Evolutionary conservation across 1,284 basidiomycete genomes (phyloP).

Genomic region (Cryptococcus sp.): DNA sequence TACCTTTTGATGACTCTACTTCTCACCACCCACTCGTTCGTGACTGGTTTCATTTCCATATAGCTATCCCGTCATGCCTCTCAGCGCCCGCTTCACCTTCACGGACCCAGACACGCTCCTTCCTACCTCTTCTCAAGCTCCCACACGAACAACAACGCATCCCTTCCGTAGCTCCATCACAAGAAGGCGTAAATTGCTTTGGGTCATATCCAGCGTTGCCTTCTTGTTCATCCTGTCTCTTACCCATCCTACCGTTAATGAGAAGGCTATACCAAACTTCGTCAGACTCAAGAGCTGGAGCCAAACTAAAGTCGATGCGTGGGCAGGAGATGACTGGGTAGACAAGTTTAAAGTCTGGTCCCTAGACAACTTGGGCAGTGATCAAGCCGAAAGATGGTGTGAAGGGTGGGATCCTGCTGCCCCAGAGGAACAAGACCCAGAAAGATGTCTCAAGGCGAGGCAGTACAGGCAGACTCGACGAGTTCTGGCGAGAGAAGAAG

Average conservation of each 20-base stretch:
- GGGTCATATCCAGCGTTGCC: no score
- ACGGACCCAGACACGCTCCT: neutral
- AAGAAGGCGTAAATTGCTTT: no score
- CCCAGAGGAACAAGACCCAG: constrained; percentile 27
- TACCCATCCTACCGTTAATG: no score
- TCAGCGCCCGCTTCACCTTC: neutral
- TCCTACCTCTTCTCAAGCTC: neutral
- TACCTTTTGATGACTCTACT: constrained; percentile 1
- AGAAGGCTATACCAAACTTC: no score
- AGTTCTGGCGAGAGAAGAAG: constrained; percentile 29
- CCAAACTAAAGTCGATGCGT: no score
- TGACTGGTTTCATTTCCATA: neutral
- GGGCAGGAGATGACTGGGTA: neutral
- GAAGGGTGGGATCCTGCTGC: constrained; percentile 25
- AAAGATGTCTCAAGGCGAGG: constrained; percentile 32
- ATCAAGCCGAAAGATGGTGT: neutral
- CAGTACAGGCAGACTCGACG: constrained; percentile 40
- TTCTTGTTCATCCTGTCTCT: no score
- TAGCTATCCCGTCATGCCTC: neutral
- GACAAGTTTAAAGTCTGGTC: neutral
- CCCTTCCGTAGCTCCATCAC: no score
- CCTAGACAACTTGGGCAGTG: no score
- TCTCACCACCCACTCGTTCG: neutral
- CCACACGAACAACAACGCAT: neutral
- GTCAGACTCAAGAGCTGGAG: no score